A percentile compares a stretch with the other conserved stretches of the same genome.
phyloP scores from a whole-genome alignment of 768 basidiomycete species.

The Russula griseocarnosa region DNA sequence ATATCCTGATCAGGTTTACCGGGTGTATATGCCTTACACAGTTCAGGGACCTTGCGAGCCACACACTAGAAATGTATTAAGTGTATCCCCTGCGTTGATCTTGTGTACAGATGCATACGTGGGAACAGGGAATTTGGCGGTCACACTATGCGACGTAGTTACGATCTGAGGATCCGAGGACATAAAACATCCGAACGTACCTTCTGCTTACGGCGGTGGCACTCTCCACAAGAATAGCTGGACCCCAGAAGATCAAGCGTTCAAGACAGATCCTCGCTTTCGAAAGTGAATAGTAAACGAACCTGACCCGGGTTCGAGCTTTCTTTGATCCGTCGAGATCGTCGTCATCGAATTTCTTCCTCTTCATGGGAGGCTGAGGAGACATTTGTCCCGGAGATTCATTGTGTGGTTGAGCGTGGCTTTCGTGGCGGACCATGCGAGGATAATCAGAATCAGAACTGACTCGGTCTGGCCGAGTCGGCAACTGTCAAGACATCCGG shows the following conservation, averaged over 20 bases:
- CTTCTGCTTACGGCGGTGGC: slow-evolving; percentile 86
- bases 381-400: slow-evolving; percentile 15
- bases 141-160: slow-evolving; percentile 55
- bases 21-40: slow-evolving; percentile 85
- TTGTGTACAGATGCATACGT: slow-evolving; percentile 47
- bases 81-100: slow-evolving; percentile 22
- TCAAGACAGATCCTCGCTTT: not conserved
- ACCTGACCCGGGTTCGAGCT: slow-evolving; percentile 72
- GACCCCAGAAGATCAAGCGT: slow-evolving; percentile 1
- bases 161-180: slow-evolving; percentile 25
- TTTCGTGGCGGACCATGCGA: slow-evolving; percentile 13
- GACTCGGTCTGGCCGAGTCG: not conserved
- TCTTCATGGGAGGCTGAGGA: slow-evolving; percentile 41
- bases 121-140: slow-evolving; percentile 78
- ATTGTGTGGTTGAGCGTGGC: slow-evolving; percentile 8
- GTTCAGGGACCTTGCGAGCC: slow-evolving; percentile 80
- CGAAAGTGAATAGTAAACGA: slow-evolving; percentile 25
- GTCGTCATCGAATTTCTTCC: slow-evolving; percentile 58
- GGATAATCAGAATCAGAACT: not conserved
- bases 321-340: slow-evolving; percentile 53
- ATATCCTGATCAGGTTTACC: slow-evolving; percentile 84
- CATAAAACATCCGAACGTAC: slow-evolving; percentile 36
- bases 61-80: slow-evolving; percentile 50
- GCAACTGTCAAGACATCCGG: not conserved
- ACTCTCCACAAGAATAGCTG: slow-evolving; percentile 84